These are phyloP conservation scores for Phialophora tarda DNA, from an alignment of 2,329 filamentous ascomycete genomes.

Conservation along the genomic window DNA sequence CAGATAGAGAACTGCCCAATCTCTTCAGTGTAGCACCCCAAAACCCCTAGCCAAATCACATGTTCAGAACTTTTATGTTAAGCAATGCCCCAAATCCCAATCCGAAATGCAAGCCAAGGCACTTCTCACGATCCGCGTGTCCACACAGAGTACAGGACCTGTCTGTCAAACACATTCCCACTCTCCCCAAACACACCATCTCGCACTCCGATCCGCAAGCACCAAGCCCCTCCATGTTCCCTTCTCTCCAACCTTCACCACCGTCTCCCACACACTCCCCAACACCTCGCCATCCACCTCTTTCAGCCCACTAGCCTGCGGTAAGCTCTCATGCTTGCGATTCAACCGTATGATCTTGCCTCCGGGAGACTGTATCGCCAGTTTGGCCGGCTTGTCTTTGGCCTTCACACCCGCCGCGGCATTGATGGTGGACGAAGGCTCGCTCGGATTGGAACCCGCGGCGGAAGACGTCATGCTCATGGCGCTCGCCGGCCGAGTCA, in stretches of 20 bases:
- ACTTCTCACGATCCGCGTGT: neutral
- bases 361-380: slow-evolving; percentile 90
- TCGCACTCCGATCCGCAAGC: slow-evolving; percentile 67
- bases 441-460: slow-evolving; percentile 58
- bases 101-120: neutral
- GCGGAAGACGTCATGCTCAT: slow-evolving; percentile 65
- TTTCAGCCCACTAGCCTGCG: slow-evolving; percentile 44
- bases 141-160: neutral
- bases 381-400: slow-evolving; percentile 83
- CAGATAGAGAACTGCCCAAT: neutral
- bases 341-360: slow-evolving; percentile 84
- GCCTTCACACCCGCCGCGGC: slow-evolving; percentile 59
- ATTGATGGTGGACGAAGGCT: slow-evolving; percentile 47
- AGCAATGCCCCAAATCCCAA: neutral
- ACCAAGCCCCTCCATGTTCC: slow-evolving; percentile 68
- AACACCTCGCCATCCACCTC: slow-evolving; percentile 48
- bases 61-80: slow-evolving; percentile 2
- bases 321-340: slow-evolving; percentile 55
- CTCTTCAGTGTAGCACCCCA: neutral
- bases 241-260: slow-evolving; percentile 69
- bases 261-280: slow-evolving; percentile 68
- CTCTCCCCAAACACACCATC: slow-evolving; percentile 73
- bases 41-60: neutral
- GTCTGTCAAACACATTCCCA: slow-evolving; percentile 63
- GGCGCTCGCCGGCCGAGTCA: slow-evolving; percentile 63